Evolutionary conservation across 2,329 filamentous ascomycete genomes (phyloP).

Genomic region (Leptographium wingfieldii): DNA sequence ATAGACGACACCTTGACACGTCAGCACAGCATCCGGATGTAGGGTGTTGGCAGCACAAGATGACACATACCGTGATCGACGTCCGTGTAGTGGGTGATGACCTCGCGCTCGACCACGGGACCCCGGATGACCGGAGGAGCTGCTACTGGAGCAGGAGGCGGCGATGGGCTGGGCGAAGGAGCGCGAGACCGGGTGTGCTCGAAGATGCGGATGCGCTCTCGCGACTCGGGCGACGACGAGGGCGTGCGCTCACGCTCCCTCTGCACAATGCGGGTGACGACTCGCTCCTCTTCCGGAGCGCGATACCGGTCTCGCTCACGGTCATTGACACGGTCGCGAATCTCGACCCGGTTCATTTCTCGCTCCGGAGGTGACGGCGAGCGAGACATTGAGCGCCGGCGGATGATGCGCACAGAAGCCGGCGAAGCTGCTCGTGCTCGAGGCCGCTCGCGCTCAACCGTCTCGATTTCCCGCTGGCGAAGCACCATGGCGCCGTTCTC

Average conservation of each 20-base stretch:
- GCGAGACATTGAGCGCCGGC: conserved; percentile 29
- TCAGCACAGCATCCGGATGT: background rate
- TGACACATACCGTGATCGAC: conserved; percentile 65
- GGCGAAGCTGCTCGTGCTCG: conserved; percentile 31
- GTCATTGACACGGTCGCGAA: background rate
- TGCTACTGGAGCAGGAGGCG: conserved; percentile 32
- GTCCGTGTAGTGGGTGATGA: conserved; percentile 79
- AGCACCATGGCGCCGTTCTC: conserved; percentile 42
- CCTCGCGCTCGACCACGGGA: conserved; percentile 74
- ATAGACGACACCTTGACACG: conserved; percentile 30
- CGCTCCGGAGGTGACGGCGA: conserved; percentile 21
- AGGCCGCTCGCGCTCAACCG: conserved; percentile 28
- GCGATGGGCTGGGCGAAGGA: conserved; percentile 34
- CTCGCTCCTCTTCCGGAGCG: background rate
- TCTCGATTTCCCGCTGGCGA: conserved; percentile 42
- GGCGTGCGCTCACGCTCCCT: conserved; percentile 30
- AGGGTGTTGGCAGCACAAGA: no score
- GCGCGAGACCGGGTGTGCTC: conserved; percentile 32
- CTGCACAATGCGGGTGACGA: conserved; percentile 27
- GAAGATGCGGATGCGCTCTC: conserved; percentile 33
- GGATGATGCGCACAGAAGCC: conserved; percentile 25
- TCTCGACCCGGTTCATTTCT: conserved; percentile 9
- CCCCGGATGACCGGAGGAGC: conserved; percentile 48
- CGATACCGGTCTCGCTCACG: background rate
- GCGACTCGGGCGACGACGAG: conserved; percentile 18